These are phyloP conservation scores for Mimosa bimucronata DNA, from an alignment of 306 rosid species.

Conservation along the genomic window DNA sequence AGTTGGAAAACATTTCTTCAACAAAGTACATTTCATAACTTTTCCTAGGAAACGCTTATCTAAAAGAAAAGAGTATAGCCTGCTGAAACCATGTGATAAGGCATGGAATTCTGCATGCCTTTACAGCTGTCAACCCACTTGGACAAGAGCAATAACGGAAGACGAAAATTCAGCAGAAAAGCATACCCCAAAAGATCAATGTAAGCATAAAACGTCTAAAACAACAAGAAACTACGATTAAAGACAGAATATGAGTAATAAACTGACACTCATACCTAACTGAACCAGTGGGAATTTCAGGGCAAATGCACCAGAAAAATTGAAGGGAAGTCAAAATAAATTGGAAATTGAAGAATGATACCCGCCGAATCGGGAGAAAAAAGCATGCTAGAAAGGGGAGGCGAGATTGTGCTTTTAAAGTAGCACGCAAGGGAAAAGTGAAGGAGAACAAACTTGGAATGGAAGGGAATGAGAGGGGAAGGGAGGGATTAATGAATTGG, in stretches of 20 bases:
- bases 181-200: slow-evolving; percentile 10
- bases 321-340: slow-evolving; percentile 10
- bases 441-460: neutral
- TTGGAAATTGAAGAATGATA: slow-evolving; percentile 2
- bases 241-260: slow-evolving; percentile 22
- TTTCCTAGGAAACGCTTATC: neutral
- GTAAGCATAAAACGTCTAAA: slow-evolving; percentile 1
- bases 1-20: slow-evolving; percentile 8
- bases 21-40: neutral
- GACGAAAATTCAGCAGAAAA: slow-evolving; percentile 19
- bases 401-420: slow-evolving; percentile 47
- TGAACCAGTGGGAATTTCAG: slow-evolving; percentile 5
- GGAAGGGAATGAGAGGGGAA: neutral
- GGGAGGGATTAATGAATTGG: slow-evolving; percentile 1
- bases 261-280: neutral
- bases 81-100: slow-evolving; percentile 26
- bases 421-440: slow-evolving; percentile 61
- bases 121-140: neutral
- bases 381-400: slow-evolving; percentile 36
- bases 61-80: neutral
- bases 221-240: slow-evolving; percentile 16
- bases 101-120: slow-evolving; percentile 28
- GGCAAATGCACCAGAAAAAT: slow-evolving; percentile 28
- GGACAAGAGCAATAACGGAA: slow-evolving; percentile 17
- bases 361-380: neutral